These are phyloP conservation scores for Fusarium camptoceras DNA, from an alignment of 2,329 filamentous ascomycete genomes.

Conservation along the genomic window DNA sequence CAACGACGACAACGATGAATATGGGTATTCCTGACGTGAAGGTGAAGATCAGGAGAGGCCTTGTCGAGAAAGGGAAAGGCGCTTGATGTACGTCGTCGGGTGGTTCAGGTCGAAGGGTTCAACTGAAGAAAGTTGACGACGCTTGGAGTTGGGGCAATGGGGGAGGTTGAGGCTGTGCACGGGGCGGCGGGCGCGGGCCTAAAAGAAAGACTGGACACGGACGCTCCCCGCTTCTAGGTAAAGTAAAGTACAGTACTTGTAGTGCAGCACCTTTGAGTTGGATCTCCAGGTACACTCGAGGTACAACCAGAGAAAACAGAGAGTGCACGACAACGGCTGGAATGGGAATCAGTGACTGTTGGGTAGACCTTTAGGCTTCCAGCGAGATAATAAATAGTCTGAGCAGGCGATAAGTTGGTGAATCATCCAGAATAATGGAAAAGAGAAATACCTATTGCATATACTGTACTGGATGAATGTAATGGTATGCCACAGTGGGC, in stretches of 20 bases:
- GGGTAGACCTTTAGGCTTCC: background rate
- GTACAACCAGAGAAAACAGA: slow-evolving; percentile 20
- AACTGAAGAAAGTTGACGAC: slow-evolving; percentile 46
- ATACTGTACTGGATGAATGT: background rate
- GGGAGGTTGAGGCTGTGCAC: slow-evolving; percentile 50
- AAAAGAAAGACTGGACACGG: slow-evolving; percentile 43
- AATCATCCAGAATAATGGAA: background rate
- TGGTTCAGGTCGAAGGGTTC: slow-evolving; percentile 34
- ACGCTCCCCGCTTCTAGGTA: slow-evolving; percentile 45
- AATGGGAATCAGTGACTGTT: slow-evolving; percentile 36
- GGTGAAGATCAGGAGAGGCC: slow-evolving; percentile 19
- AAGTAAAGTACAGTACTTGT: background rate
- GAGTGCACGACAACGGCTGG: slow-evolving; percentile 43
- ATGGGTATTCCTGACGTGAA: slow-evolving; percentile 25
- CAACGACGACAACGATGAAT: slow-evolving; percentile 36
- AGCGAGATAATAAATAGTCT: slow-evolving; percentile 1
- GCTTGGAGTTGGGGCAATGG: slow-evolving; percentile 40
- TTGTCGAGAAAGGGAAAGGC: slow-evolving; percentile 32
- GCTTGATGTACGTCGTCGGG: slow-evolving; percentile 20
- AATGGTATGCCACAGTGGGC: background rate
- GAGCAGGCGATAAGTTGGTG: background rate
- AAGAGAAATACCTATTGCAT: background rate
- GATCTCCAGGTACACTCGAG: background rate
- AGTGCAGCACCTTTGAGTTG: background rate
- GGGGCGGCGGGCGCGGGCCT: slow-evolving; percentile 37